Percentiles rank a stretch among this genome's conserved stretches.
Evolutionary conservation across 352 stramenopile genomes (phyloP).

Genomic region (Saprolegnia diclina): DNA sequence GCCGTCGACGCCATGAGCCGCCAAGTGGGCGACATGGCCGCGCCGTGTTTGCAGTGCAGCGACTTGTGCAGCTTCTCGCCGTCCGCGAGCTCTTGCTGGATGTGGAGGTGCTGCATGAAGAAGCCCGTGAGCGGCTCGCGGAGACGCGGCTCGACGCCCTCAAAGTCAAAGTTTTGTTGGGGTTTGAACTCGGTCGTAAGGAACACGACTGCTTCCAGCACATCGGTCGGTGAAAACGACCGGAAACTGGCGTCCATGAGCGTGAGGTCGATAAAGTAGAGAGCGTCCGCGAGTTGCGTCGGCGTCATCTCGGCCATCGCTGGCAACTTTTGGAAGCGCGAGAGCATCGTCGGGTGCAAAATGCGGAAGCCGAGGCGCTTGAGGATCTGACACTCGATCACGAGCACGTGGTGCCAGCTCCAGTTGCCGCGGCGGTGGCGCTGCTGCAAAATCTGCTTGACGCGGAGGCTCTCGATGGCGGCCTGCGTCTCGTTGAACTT

Average conservation of each 20-base stretch:
- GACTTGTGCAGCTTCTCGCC: not conserved
- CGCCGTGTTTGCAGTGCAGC: constrained; percentile 7
- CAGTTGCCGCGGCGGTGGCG: too few species aligned
- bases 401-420: too few species aligned
- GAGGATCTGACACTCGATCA: too few species aligned
- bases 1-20: not conserved
- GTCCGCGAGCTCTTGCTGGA: not conserved
- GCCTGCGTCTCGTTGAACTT: constrained; percentile 18
- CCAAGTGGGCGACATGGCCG: not conserved
- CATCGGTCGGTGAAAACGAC: not conserved
- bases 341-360: too few species aligned
- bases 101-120: not conserved
- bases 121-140: constrained; percentile 10
- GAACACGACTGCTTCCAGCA: constrained; percentile 10
- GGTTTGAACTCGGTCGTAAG: constrained; percentile 12
- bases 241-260: too few species aligned
- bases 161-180: not conserved
- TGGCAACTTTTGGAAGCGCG: too few species aligned
- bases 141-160: not conserved
- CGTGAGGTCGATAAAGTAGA: too few species aligned
- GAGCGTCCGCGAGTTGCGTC: too few species aligned
- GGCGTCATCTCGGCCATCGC: too few species aligned
- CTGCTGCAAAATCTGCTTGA: constrained; percentile 12
- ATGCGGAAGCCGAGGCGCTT: too few species aligned
- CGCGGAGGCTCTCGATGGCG: not conserved